Conservation (phyloP, 2,329 filamentous ascomycete species). For the Cordyceps cicadae region DNA sequence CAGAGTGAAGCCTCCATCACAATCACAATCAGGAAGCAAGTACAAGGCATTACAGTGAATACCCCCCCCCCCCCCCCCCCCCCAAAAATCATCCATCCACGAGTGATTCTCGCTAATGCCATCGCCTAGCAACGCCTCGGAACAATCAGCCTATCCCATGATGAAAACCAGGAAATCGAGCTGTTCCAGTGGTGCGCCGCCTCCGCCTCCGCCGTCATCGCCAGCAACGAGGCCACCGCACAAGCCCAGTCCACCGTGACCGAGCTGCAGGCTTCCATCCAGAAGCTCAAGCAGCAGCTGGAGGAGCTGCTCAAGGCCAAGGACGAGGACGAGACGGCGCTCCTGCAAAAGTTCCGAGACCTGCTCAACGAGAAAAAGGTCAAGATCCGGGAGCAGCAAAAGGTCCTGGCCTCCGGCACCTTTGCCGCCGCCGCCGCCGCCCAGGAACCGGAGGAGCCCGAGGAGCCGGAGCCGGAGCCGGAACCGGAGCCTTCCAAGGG, state of each 20-base stretch:
- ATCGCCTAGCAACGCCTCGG: constrained; percentile 58
- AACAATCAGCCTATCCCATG: constrained; percentile 47
- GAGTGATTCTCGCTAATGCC: background rate
- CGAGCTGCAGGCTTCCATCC: constrained; percentile 47
- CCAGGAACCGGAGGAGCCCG: constrained; percentile 13
- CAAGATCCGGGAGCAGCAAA: constrained; percentile 67
- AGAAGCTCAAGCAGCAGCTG: constrained; percentile 53
- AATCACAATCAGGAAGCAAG: constrained; percentile 56
- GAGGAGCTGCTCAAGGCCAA: constrained; percentile 60
- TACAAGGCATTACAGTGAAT: constrained; percentile 60
- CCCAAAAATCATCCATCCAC: background rate
- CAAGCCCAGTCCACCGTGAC: constrained; percentile 32
- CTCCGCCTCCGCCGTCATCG: constrained; percentile 41
- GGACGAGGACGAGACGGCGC: constrained; percentile 53
- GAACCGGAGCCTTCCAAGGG: constrained; percentile 12
- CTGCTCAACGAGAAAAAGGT: constrained; percentile 73
- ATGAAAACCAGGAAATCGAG: constrained; percentile 51
- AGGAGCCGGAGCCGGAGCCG: constrained; percentile 19
- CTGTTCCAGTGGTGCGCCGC: constrained; percentile 63
- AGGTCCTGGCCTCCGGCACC: constrained; percentile 40
- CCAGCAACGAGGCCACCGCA: constrained; percentile 35
- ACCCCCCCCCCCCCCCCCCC: too few species aligned
- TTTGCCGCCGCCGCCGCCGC: constrained; percentile 28
- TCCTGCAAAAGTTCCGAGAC: constrained; percentile 61
- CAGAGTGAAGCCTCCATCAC: constrained; percentile 43